These are phyloP conservation scores for Articulospora tetracladia DNA, from an alignment of 495 filamentous ascomycete genomes.

Conservation along the genomic window DNA sequence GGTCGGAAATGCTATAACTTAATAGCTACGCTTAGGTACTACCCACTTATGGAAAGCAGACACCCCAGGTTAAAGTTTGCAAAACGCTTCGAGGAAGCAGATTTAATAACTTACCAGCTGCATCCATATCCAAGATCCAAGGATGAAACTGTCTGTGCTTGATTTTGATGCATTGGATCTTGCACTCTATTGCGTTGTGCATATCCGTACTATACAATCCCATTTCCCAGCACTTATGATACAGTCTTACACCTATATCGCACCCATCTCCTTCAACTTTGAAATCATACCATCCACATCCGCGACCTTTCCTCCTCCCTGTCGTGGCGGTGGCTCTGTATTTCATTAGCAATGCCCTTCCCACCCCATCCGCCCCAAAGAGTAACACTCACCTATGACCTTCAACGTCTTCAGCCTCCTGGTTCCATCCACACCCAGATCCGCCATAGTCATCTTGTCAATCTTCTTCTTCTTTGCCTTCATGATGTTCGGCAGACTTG, in stretches of 20 bases:
- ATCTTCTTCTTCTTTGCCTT: constrained; percentile 99
- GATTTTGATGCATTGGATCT: too few relatives aligned
- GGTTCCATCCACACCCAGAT: constrained; percentile 71
- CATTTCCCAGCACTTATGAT: not conserved
- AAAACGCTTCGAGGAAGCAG: too few relatives aligned
- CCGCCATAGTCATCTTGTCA: constrained; percentile 81
- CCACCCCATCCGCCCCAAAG: not conserved
- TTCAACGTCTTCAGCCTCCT: constrained; percentile 81
- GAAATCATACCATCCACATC: constrained; percentile 90
- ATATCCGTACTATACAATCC: not conserved
- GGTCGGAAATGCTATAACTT: too few relatives aligned
- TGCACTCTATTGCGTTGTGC: not conserved
- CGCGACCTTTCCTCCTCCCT: constrained; percentile 95
- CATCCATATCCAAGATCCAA: too few relatives aligned
- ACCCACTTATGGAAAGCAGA: too few relatives aligned
- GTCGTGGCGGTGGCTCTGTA: constrained; percentile 77
- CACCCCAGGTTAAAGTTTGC: too few relatives aligned
- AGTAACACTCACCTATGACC: constrained; percentile 63
- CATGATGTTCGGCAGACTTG: constrained; percentile 97
- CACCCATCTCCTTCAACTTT: constrained; percentile 94
- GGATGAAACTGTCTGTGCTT: too few relatives aligned
- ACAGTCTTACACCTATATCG: constrained; percentile 55
- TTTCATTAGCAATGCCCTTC: constrained; percentile 27
- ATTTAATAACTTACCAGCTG: too few relatives aligned
- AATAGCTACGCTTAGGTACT: too few relatives aligned